Evolutionary conservation across 2,329 filamentous ascomycete genomes (phyloP).

Genomic region (Arthrinium phaeospermum): DNA sequence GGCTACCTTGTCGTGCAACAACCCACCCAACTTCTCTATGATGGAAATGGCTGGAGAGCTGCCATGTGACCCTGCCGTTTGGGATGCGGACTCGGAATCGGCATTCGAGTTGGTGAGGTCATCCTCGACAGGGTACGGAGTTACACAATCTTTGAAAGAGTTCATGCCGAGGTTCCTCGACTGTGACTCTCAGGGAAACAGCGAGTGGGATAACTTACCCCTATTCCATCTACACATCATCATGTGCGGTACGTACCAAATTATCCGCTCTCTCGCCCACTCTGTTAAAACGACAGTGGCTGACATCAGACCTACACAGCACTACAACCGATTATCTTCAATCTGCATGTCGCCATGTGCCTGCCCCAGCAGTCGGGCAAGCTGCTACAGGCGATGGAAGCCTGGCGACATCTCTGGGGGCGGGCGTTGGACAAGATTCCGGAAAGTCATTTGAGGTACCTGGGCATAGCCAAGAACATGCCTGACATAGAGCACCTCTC

Average conservation of each 20-base stretch:
- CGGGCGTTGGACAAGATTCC: background rate
- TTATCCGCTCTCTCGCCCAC: too few species aligned
- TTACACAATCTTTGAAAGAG: background rate
- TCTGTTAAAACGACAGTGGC: background rate
- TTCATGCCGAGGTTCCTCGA: background rate
- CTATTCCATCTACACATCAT: background rate
- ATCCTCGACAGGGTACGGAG: background rate
- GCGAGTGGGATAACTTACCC: background rate
- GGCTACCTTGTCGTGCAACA: conserved; percentile 23
- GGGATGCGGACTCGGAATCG: background rate
- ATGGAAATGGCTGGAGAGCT: conserved; percentile 25
- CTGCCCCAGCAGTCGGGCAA: background rate
- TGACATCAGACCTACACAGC: background rate
- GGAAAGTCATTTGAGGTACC: background rate
- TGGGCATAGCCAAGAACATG: conserved; percentile 23
- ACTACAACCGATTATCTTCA: background rate
- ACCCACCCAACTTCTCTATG: conserved; percentile 19
- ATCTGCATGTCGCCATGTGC: background rate
- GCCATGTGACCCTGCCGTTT: conserved; percentile 7
- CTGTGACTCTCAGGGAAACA: too few species aligned
- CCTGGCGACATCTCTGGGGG: background rate
- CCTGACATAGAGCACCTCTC: conserved; percentile 22
- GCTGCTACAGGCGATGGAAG: background rate
- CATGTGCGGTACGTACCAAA: background rate
- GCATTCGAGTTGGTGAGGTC: background rate